These are phyloP conservation scores for Huntiella bhutanensis DNA, from an alignment of 2,329 filamentous ascomycete genomes.

Conservation along the genomic window DNA sequence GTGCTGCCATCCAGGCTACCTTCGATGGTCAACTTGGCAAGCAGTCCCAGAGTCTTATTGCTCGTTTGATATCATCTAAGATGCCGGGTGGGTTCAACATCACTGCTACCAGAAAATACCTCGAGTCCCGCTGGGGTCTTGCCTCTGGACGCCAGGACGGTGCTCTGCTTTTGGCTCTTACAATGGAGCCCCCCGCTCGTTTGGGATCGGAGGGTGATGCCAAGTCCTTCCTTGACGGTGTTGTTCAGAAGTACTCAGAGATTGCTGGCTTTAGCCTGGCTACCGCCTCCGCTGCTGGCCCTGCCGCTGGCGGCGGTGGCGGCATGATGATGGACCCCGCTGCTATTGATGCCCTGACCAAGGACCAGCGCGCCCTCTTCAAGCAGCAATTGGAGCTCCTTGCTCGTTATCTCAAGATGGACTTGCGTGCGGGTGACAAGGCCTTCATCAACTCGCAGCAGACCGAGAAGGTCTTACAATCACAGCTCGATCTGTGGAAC, in stretches of 20 bases:
- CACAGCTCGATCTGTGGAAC: conserved; percentile 86
- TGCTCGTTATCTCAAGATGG: conserved; percentile 90
- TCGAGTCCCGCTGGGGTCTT: conserved; percentile 86
- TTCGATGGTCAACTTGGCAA: conserved; percentile 98
- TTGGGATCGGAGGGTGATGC: conserved; percentile 78
- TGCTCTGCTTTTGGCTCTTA: conserved; percentile 70
- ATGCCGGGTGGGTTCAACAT: conserved; percentile 99
- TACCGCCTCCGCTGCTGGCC: conserved; percentile 54
- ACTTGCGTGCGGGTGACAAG: conserved; percentile 91
- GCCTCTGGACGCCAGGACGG: conserved; percentile 77
- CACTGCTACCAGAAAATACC: conserved; percentile 81
- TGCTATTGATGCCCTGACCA: conserved; percentile 88
- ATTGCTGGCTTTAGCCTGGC: conserved; percentile 70
- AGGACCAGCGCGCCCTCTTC: conserved; percentile 88
- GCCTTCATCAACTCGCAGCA: conserved; percentile 70
- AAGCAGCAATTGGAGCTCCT: conserved; percentile 96
- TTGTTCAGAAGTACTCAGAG: conserved; percentile 74
- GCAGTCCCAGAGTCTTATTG: conserved; percentile 82
- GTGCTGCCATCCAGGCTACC: conserved; percentile 90
- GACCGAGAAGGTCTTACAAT: conserved; percentile 71
- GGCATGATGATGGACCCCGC: conserved; percentile 99
- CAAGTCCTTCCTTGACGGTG: conserved; percentile 78
- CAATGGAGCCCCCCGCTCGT: conserved; percentile 78
- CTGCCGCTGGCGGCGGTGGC: conserved; percentile 48
- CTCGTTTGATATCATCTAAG: conserved; percentile 90